Evolutionary conservation across 2,329 filamentous ascomycete species (phyloP), one percentile per base, ranked within the genome.

Genomic region (Monilinia polystroma): DNA sequence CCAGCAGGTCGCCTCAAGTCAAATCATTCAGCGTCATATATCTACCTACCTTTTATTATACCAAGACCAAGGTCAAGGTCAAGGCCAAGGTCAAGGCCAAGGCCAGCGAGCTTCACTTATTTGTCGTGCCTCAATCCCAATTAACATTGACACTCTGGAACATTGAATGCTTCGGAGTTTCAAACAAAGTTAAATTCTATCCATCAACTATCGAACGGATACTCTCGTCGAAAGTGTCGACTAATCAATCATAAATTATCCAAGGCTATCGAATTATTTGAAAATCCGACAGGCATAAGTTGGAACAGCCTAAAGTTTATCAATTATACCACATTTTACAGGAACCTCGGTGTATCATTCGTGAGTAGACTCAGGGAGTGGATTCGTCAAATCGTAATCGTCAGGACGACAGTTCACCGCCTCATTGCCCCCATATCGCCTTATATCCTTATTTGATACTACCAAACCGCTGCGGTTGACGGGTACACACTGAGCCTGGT

Each of bases 321-420:
- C n/a, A 20, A 56, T 32, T 32, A 26, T 11, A 32, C 62, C 23
- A 56, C 41, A 56, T 58, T 26, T n/a, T 56, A 55, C 53, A 49
- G 38, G 38, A 58, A 58, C 20, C 41, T 64, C 63, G 43, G 8
- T 20, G 14, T 59, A 23, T 51, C 63, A 65, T 65, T 65, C 63
- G 63, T 60, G 57, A 60, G 35, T 49, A 57, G 26, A 38, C 38
- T 26, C n/a, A 16, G 43, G 23, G 43, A 59, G 63, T 65, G 63
- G 63, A 58, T 52, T 64, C 18, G 14, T 29, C 54, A n/a, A 65
- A 65, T 65, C 53, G 53, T 65, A 65, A 65, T 65, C 54, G 63
- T 65, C 63, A 65, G 53, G 53, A 59, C 63, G 53, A 59, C 43
- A 47, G 32, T 57, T 65, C 63, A 65, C 63, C 63, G 63, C 63